Base-by-base conservation (phyloP, 2,329 filamentous ascomycete genomes). In the Colletotrichum ledebouriae region DNA sequence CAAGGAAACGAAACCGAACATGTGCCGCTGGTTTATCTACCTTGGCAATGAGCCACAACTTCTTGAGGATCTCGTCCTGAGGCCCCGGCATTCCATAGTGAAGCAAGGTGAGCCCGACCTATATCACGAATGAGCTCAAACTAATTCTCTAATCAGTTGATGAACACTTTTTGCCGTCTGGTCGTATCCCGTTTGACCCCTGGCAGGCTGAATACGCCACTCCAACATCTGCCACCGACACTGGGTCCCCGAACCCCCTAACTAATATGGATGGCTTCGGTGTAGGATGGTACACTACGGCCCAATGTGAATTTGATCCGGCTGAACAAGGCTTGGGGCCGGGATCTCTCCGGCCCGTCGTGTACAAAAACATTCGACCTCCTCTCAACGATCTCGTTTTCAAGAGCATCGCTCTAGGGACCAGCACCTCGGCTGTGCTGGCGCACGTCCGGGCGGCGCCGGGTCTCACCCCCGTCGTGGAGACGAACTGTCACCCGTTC, bases 261-360 rank as follows among this genome's bases (percentile, higher is more conserved):
- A 66, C 61, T 13, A 68, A 68, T 20, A 66, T 68, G 65, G 65
- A 68, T 12, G 65, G 65, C 6, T 68, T 68, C 17, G 61, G 65
- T 1, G 39, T 66, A 2, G 65, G 61, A 11, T 68, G 65, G 61
- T 66, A 55, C 17, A 53, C 65, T 6, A 15, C 61, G 3, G 25
- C 29, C 9, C 46, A 68, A 17, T 65, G 61, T 10, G 65, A 68
- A 3, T 68, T 59, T n/a, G 63, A 52, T 7, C 56, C 61, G 1
- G 37, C 41, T 1, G 47, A 33, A 5, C 20, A 55, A 0, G 29
- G 33, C 7, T n/a, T 22, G 6, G 63, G 61, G n/a, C 39, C 15
- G 5, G 65, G 41, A 13, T 22, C 55, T 1, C 61, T 66, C 47
- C 65, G 65, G 3, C 65, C 65, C 4, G 17, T 68, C 9, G 61